Conservation (phyloP, 2,329 filamentous ascomycete species). For the Fusarium sp. region DNA sequence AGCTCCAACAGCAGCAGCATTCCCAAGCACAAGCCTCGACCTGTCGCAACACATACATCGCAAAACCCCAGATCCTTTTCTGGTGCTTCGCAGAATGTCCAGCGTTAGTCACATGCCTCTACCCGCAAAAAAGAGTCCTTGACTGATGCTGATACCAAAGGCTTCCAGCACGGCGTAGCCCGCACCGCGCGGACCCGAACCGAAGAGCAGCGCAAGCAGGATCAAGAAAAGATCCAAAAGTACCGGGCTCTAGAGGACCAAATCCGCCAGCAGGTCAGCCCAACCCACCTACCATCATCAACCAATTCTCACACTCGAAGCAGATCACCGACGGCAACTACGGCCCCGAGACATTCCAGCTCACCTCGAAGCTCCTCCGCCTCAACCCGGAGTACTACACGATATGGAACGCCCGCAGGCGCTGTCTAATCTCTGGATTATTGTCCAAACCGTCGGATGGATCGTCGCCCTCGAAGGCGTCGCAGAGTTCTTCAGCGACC, state of each 20-base stretch:
- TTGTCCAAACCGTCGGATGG: constrained; percentile 66
- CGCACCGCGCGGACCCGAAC: constrained; percentile 73
- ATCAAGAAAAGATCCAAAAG: constrained; percentile 79
- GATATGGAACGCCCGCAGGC: constrained; percentile 89
- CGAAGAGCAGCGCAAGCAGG: constrained; percentile 77
- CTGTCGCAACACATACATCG: constrained; percentile 8
- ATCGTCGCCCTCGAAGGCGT: constrained; percentile 67
- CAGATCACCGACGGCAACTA: constrained; percentile 59
- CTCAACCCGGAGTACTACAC: constrained; percentile 92
- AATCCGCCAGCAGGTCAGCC: constrained; percentile 72
- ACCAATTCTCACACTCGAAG: constrained; percentile 27
- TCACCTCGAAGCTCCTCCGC: constrained; percentile 78
- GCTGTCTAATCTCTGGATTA: constrained; percentile 71
- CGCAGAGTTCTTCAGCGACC: constrained; percentile 65
- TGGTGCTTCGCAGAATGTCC: constrained; percentile 32
- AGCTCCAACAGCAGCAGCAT: constrained; percentile 3
- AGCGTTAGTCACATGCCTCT: constrained; percentile 35
- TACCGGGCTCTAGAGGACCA: constrained; percentile 79
- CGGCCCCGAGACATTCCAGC: constrained; percentile 69
- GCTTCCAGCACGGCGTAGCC: constrained; percentile 81
- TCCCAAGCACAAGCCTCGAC: constrained; percentile 2
- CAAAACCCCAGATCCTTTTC: constrained; percentile 2
- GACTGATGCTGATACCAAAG: constrained; percentile 45
- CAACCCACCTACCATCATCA: neutral
- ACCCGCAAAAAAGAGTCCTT: neutral